These are phyloP conservation scores for Lumnitzera littorea DNA, from an alignment of 345 rosid species.

Conservation along the genomic window DNA sequence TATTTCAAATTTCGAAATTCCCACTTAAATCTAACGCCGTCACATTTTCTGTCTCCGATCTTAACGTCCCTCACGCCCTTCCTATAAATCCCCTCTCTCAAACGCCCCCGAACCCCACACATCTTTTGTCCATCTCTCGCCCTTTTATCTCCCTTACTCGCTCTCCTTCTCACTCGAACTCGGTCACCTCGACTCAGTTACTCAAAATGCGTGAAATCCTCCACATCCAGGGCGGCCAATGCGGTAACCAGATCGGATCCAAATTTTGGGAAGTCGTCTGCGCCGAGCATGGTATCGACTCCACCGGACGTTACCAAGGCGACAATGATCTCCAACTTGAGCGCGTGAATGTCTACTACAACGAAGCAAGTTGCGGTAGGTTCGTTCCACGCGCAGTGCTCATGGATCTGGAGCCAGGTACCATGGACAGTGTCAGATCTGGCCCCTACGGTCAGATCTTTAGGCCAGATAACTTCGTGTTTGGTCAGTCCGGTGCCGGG, in stretches of 20 bases:
- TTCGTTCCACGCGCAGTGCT: conserved; percentile 66
- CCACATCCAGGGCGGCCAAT: conserved; percentile 70
- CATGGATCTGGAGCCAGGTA: conserved; percentile 79
- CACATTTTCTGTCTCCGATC: conserved; percentile 16
- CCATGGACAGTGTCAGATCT: conserved; percentile 76
- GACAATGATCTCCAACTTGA: conserved; percentile 57
- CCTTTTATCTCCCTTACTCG: neutral
- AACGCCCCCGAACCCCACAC: conserved; percentile 10
- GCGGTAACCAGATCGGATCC: conserved; percentile 77
- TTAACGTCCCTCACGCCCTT: conserved; percentile 20
- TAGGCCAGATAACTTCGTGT: conserved; percentile 46
- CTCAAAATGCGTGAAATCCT: conserved; percentile 68
- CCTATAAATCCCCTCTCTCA: conserved; percentile 22
- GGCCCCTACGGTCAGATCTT: conserved; percentile 67
- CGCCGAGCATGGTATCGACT: conserved; percentile 64
- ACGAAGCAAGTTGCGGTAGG: conserved; percentile 69
- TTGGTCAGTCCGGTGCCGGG: conserved; percentile 51
- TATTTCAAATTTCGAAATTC: conserved; percentile 28
- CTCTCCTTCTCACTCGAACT: neutral
- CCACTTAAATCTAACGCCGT: conserved; percentile 31
- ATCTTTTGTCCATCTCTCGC: conserved; percentile 7
- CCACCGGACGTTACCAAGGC: conserved; percentile 58
- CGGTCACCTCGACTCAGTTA: neutral
- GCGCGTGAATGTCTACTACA: conserved; percentile 71
- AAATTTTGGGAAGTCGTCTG: conserved; percentile 55